A percentile compares a stretch with the other conserved stretches of the same genome.
phyloP scores from a whole-genome alignment of 2,329 filamentous ascomycete species.

The Ceratocystis cacaofunesta region DNA sequence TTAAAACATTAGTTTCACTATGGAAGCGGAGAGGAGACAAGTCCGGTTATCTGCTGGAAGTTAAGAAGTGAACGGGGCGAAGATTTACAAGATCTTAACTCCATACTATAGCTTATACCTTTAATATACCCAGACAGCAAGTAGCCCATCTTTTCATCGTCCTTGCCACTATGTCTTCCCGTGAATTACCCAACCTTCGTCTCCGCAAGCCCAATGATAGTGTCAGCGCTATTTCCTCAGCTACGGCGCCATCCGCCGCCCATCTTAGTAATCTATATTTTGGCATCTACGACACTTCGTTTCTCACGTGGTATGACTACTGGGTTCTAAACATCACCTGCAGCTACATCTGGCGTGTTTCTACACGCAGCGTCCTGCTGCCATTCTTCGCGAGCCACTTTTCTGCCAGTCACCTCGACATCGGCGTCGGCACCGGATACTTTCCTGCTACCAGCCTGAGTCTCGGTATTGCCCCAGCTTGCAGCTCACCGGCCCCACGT shows the following conservation, averaged over 20 bases:
- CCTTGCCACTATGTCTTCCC: not conserved
- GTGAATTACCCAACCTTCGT: not conserved
- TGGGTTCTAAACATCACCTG: constrained; percentile 26
- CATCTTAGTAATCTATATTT: constrained; percentile 8
- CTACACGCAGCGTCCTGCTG: constrained; percentile 22
- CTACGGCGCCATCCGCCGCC: not conserved
- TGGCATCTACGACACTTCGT: constrained; percentile 9
- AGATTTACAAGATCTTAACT: not conserved
- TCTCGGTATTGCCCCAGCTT: constrained; percentile 7
- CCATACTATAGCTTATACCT: not conserved
- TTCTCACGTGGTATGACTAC: constrained; percentile 22
- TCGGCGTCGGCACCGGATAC: constrained; percentile 29
- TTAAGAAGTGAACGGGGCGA: not conserved
- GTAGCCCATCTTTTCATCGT: not conserved
- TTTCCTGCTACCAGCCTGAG: constrained; percentile 24
- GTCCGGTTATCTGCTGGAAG: no score
- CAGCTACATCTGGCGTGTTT: constrained; percentile 26
- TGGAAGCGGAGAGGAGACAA: not conserved
- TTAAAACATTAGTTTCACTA: not conserved
- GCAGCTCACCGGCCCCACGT: constrained; percentile 18
- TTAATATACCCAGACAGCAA: not conserved
- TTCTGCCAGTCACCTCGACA: constrained; percentile 26
- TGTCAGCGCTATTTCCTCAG: not conserved
- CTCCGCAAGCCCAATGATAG: not conserved
- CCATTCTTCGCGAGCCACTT: constrained; percentile 26